Conservation (phyloP, 2,329 filamentous ascomycete species). For the Nigrospora osmanthi region DNA sequence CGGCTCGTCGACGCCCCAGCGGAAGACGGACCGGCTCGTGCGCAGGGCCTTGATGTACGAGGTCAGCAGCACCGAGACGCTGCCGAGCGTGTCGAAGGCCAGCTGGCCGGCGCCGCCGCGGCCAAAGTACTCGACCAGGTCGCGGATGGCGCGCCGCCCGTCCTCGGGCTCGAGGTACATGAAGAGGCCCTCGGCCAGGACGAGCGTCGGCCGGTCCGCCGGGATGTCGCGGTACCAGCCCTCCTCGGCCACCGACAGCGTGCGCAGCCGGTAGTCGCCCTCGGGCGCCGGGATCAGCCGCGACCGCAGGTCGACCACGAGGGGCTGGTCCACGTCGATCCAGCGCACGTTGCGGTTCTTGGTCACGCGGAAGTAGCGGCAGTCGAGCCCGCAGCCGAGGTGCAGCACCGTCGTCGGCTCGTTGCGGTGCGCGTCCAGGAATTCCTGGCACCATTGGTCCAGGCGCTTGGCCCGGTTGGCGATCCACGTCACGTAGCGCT, state of each 20-base stretch:
- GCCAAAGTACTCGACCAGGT: constrained; percentile 3
- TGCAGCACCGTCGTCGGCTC: constrained; percentile 14
- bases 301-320: constrained; percentile 10
- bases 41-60: constrained; percentile 1
- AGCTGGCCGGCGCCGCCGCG: neutral
- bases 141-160: constrained; percentile 6
- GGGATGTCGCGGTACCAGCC: constrained; percentile 11
- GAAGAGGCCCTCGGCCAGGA: constrained; percentile 15
- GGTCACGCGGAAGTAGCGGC: constrained; percentile 8
- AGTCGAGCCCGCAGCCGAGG: constrained; percentile 15
- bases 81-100: constrained; percentile 2
- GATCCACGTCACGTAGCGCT: constrained; percentile 9
- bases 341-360: constrained; percentile 7
- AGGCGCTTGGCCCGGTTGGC: constrained; percentile 9
- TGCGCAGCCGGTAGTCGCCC: constrained; percentile 5
- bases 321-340: constrained; percentile 14
- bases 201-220: constrained; percentile 9
- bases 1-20: constrained; percentile 2
- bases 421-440: constrained; percentile 8
- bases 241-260: constrained; percentile 9
- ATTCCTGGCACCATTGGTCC: constrained; percentile 13
- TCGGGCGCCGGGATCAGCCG: constrained; percentile 9
- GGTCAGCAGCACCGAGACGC: constrained; percentile 1
- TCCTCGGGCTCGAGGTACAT: constrained; percentile 11
- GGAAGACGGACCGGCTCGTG: constrained; percentile 1